Evolutionary conservation across 805 yeast species (phyloP), one percentile per base, ranked within the genome.

Genomic region (Yarrowia bubula): DNA sequence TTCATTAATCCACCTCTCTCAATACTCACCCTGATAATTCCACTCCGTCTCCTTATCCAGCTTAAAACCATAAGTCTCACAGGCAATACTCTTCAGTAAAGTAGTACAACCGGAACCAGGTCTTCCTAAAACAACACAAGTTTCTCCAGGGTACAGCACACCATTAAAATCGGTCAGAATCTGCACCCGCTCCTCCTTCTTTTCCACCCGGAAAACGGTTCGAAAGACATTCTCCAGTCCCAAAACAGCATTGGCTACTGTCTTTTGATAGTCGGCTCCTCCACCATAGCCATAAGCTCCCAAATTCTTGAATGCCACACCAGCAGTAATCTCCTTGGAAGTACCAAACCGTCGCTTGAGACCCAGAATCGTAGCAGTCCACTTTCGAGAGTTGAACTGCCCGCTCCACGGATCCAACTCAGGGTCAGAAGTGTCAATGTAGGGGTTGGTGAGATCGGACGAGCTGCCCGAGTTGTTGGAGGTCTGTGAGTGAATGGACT

Each of bases 71-170:
- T 83, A 81, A 1, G 87, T 84, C 53, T 81, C 80, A 37, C 83
- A 77, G 46, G 87, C 80, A 53, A 86, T 74, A 4, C 87, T 77
- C 70, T 85, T 85, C 69, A 86, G 77, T 61, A 85, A 76, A 4
- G 89, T 85, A 7, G 89, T 78, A 70, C 90, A 86, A 47, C 90
- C 90, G 41, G 88, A 81, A 70, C 93, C 93, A 1, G 93, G 93
- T 75, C 92, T 82, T 66, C 95, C 93, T 51, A 88, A 77, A 10
- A 88, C 92, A 64, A 88, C 89, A 5, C 87, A 84, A 51, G 87
- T 78, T 67, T 86, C 86, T 65, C 92, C 91, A 1, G 91, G 88
- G 64, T 77, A 77, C 43, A 83, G 71, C 14, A 82, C 68, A 28
- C 86, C 89, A 67, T 84, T 87, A 81, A 77, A 68, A 79, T 84